These are phyloP conservation scores for Coprinopsis cinerea DNA, from an alignment of 768 basidiomycete genomes.

Conservation along the genomic window DNA sequence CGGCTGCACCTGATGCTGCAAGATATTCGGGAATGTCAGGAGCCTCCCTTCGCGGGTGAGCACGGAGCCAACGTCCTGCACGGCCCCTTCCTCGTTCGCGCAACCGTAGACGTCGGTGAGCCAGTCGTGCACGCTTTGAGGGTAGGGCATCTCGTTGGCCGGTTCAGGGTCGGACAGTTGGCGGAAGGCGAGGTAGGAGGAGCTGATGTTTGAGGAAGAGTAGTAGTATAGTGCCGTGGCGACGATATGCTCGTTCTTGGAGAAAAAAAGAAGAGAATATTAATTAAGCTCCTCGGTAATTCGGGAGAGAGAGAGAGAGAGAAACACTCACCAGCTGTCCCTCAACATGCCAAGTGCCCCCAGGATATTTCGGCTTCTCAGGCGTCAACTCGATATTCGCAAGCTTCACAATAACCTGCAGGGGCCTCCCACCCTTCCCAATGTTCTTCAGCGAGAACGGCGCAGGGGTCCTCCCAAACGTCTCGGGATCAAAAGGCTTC, in stretches of 20 bases:
- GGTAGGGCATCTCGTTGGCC: conserved; percentile 7
- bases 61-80: conserved; percentile 23
- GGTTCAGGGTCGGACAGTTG: conserved; percentile 3
- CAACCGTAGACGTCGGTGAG: conserved; percentile 16
- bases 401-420: no score
- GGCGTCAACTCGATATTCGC: conserved; percentile 18
- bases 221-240: conserved; percentile 16
- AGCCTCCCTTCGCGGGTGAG: conserved; percentile 21
- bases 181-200: conserved; percentile 12
- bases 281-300: not conserved
- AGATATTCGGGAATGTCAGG: conserved; percentile 30
- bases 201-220: conserved; percentile 12
- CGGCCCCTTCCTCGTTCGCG: conserved; percentile 11
- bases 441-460: conserved; percentile 12
- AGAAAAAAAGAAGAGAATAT: no score
- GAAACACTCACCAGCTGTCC: conserved; percentile 13
- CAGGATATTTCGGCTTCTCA: conserved; percentile 12
- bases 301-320: not conserved
- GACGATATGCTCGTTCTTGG: conserved; percentile 18
- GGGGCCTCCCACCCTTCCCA: conserved; percentile 8
- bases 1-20: conserved; percentile 29
- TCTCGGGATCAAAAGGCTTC: not conserved
- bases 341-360: conserved; percentile 16
- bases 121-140: conserved; percentile 20
- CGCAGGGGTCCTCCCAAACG: not conserved